Percentiles rank a stretch among this genome's conserved stretches.
Evolutionary conservation across 179 eudicot species (phyloP).

Genomic region (Nepenthes alata): DNA sequence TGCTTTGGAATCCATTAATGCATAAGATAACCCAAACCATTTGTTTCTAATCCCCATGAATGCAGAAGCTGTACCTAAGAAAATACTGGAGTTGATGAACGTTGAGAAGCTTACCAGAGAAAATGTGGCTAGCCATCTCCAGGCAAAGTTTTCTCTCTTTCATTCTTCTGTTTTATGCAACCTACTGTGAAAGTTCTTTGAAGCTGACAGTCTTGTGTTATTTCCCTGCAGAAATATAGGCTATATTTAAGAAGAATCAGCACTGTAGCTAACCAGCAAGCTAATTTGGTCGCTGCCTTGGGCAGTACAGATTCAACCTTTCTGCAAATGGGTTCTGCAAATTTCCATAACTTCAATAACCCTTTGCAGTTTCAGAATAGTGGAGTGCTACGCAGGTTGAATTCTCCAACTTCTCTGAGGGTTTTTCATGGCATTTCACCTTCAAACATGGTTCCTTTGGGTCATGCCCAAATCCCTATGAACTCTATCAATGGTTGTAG

Average conservation of each 20-base stretch:
- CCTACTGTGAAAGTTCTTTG: background rate
- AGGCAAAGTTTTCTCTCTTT: slow-evolving; percentile 25
- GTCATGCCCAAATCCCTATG: slow-evolving; percentile 27
- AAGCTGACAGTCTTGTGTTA: background rate
- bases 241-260: slow-evolving; percentile 47
- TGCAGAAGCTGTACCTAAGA: slow-evolving; percentile 94
- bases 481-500: slow-evolving; percentile 14
- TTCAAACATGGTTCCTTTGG: slow-evolving; percentile 34
- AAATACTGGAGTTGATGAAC: slow-evolving; percentile 78
- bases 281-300: slow-evolving; percentile 50
- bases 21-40: too few species aligned
- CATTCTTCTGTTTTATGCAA: background rate
- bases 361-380: slow-evolving; percentile 27
- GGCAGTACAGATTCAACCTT: slow-evolving; percentile 35
- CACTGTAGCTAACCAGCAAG: slow-evolving; percentile 47
- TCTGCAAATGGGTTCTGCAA: slow-evolving; percentile 31
- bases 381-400: slow-evolving; percentile 46
- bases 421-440: slow-evolving; percentile 36
- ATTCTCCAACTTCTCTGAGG: slow-evolving; percentile 34
- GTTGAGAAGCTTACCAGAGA: slow-evolving; percentile 83
- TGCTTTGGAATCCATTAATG: too few species aligned
- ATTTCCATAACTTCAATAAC: slow-evolving; percentile 24
- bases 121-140: slow-evolving; percentile 96
- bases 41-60: background rate
- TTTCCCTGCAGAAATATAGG: slow-evolving; percentile 45